A percentile compares a stretch with the other conserved stretches of the same genome.
Evolutionary conservation across 208 protist species (phyloP).

Genomic region (Wallacemonas sp.): DNA sequence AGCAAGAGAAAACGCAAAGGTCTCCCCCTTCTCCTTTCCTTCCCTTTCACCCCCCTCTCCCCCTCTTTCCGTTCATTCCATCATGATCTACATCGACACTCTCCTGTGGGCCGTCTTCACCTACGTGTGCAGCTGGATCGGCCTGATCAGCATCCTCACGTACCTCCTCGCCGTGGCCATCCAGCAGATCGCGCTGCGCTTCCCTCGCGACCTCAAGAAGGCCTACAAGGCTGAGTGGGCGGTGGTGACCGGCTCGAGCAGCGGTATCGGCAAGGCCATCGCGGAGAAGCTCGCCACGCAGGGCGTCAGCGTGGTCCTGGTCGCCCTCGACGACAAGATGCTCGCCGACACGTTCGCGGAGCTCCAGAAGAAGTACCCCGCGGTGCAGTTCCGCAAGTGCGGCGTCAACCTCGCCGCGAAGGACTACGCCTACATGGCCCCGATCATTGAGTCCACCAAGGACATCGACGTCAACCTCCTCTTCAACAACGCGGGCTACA

Average conservation of each 20-base stretch:
- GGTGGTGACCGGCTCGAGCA: conserved; percentile 94
- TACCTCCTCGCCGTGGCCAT: conserved; percentile 50
- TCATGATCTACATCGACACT: conserved; percentile 71
- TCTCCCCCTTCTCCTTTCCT: background rate
- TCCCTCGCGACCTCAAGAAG: conserved; percentile 77
- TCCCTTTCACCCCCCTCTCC: too few species aligned
- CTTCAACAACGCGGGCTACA: conserved; percentile 96
- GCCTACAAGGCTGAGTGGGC: conserved; percentile 85
- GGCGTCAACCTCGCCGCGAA: conserved; percentile 85
- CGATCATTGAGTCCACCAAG: conserved; percentile 67
- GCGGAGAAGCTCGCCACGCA: conserved; percentile 91
- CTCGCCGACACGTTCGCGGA: conserved; percentile 74
- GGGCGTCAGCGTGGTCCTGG: conserved; percentile 91
- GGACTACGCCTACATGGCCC: conserved; percentile 68
- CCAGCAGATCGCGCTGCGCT: conserved; percentile 59
- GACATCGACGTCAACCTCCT: conserved; percentile 74
- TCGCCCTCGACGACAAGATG: conserved; percentile 88
- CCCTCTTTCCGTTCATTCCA: background rate
- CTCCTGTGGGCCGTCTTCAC: conserved; percentile 57
- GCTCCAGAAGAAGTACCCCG: conserved; percentile 71
- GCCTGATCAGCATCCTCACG: conserved; percentile 75
- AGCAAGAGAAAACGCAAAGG: conserved; percentile 16
- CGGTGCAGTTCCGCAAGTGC: conserved; percentile 85
- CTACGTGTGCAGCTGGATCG: conserved; percentile 68
- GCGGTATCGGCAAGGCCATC: conserved; percentile 95